Percentiles rank a stretch among this genome's conserved stretches.
Evolutionary conservation across 352 stramenopile genomes (phyloP).

Genomic region (Pythium utonaiense): DNA sequence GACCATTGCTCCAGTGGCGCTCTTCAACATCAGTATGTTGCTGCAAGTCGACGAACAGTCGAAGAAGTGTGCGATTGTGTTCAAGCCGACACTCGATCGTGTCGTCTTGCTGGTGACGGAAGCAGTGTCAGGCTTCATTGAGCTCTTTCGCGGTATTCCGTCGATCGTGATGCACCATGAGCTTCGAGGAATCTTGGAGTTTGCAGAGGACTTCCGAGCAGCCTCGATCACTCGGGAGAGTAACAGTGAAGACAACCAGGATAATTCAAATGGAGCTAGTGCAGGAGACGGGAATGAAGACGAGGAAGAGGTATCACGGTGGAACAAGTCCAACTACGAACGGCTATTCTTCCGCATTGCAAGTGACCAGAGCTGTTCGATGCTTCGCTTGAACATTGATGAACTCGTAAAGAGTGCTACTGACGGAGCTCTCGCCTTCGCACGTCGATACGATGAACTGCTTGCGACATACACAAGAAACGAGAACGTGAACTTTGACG

Average conservation of each 20-base stretch:
- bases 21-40: constrained; percentile 18
- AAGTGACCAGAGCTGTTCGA: constrained; percentile 30
- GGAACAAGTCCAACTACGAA: constrained; percentile 24
- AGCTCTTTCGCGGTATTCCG: constrained; percentile 38
- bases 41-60: constrained; percentile 9
- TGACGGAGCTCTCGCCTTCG: constrained; percentile 25
- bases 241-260: not conserved
- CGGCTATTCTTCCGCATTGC: constrained; percentile 36
- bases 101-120: constrained; percentile 27
- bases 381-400: constrained; percentile 37
- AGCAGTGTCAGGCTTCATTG: constrained; percentile 33
- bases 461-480: constrained; percentile 39
- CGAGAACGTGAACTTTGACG: constrained; percentile 44
- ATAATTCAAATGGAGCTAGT: not conserved
- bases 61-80: constrained; percentile 24
- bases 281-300: not conserved
- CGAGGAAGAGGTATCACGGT: constrained; percentile 5
- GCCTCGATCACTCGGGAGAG: constrained; percentile 10
- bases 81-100: constrained; percentile 34
- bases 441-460: constrained; percentile 30
- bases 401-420: constrained; percentile 31
- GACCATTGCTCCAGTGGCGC: constrained; percentile 13
- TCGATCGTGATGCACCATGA: constrained; percentile 35
- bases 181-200: constrained; percentile 41
- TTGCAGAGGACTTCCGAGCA: constrained; percentile 46